These are phyloP conservation scores for Colletotrichum chlorophyti DNA, from an alignment of 2,329 filamentous ascomycete species.

Conservation along the genomic window DNA sequence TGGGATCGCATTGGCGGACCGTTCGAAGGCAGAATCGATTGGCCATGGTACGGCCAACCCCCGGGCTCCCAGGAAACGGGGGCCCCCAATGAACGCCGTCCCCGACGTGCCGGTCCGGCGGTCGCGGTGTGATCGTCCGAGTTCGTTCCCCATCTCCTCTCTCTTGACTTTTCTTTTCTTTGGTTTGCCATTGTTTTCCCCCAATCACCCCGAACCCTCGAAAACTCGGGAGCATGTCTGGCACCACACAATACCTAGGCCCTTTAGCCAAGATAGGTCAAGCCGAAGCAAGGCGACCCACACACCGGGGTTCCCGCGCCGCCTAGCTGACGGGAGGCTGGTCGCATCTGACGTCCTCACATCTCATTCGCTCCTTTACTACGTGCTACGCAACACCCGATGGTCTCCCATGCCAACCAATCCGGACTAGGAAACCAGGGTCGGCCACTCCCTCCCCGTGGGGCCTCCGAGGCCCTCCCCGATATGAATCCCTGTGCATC, in stretches of 20 bases:
- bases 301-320: constrained; percentile 24
- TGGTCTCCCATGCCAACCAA: constrained; percentile 17
- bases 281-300: no score
- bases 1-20: no score
- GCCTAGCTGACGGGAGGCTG: constrained; percentile 22
- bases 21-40: constrained; percentile 3
- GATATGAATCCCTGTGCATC: constrained; percentile 19
- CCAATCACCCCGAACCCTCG: no score
- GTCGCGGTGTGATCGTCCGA: constrained; percentile 17
- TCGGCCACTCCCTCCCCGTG: constrained; percentile 14
- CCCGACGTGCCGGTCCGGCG: constrained; percentile 7
- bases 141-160: no score
- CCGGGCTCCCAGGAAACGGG: background rate
- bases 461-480: constrained; percentile 24
- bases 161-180: background rate
- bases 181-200: no score
- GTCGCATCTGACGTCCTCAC: constrained; percentile 11
- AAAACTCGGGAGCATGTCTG: no score
- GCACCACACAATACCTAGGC: no score
- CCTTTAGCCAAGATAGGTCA: no score
- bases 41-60: constrained; percentile 16
- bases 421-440: constrained; percentile 9
- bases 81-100: constrained; percentile 22
- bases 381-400: constrained; percentile 3
- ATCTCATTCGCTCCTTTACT: constrained; percentile 29